Evolutionary conservation across 768 basidiomycete species (phyloP).

Genomic region (Hericium erinaceus): DNA sequence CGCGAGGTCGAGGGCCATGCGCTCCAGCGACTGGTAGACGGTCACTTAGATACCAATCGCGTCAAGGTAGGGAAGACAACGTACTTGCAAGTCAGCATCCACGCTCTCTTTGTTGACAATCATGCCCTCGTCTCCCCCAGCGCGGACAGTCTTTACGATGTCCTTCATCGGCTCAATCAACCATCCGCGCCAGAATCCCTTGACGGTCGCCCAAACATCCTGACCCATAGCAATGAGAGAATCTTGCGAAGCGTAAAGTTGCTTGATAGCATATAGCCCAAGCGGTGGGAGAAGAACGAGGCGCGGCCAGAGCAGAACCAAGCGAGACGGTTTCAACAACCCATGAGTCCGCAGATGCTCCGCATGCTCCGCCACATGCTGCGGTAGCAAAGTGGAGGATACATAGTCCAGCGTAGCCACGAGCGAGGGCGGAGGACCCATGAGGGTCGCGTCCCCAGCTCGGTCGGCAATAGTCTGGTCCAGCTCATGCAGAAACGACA

Average conservation of each 20-base stretch:
- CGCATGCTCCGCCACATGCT: constrained; percentile 11
- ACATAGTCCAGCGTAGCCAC: constrained; percentile 1
- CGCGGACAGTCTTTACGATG: constrained; percentile 73
- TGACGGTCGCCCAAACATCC: constrained; percentile 58
- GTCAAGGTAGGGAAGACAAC: constrained; percentile 12
- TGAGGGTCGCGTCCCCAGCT: constrained; percentile 4
- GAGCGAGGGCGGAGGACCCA: background rate
- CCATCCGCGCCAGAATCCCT: constrained; percentile 75
- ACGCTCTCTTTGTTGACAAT: constrained; percentile 79
- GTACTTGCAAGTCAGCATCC: constrained; percentile 73
- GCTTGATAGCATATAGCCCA: constrained; percentile 38
- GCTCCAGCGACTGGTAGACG: constrained; percentile 64
- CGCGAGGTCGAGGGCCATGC: constrained; percentile 85
- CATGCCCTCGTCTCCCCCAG: constrained; percentile 65
- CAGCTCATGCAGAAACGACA: constrained; percentile 4
- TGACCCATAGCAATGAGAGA: constrained; percentile 43
- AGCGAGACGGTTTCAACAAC: constrained; percentile 57
- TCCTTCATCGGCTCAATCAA: constrained; percentile 78
- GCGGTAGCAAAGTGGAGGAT: constrained; percentile 9
- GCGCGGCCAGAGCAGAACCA: constrained; percentile 75
- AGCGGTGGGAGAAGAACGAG: constrained; percentile 71
- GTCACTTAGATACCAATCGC: too few relatives aligned
- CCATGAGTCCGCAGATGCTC: constrained; percentile 19
- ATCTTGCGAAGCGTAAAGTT: constrained; percentile 49
- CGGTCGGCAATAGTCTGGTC: constrained; percentile 4